Evolutionary conservation across 208 protist species (phyloP), one percentile per base, ranked within the genome.

Genomic region (Wallacemonas rigidus): DNA sequence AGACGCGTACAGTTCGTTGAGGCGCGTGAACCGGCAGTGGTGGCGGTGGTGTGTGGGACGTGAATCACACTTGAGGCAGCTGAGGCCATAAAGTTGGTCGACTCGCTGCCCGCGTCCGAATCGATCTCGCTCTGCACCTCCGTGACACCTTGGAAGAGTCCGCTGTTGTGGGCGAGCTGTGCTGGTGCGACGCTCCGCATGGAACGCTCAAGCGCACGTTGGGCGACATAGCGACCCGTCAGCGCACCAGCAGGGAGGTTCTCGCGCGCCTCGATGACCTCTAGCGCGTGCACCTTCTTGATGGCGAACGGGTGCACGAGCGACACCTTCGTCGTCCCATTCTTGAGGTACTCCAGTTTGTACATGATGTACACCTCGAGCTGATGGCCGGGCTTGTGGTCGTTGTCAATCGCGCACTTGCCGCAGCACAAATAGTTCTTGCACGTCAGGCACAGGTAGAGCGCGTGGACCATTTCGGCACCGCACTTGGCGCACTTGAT

Each of bases 241-340:
- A 93, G 76, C n/a, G 84, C 70, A 15, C 87, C 88, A 2, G 61
- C 68, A 0, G 88, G 88, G 8, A 94, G 77, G 72, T 96, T 94
- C 2, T 83, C 85, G 43, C 74, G 75, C 81, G 91, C 91, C 70
- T 94, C 88, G 6, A 96, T 58, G 57, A 74, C 82, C 72, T 96
- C 87, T 35, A 96, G 78, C 44, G 82, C 76, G 72, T 94, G 87
- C 55, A 79, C 68, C 45, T 89, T 83, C 2, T 81, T 50, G 67
- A 94, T 83, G 47, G 70, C 70, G 35, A 79, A 82, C 26, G 87
- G 78, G 39, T 85, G 86, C 3, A 85, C 62, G 2, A 96, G 77
- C 44, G 81, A 41, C 35, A 80, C 83, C n/a, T 77, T 70, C 36
- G 56, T 74, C 11, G 62, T 83, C 2, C 65, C 69, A n/a, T 84